These are phyloP conservation scores for Metarhizium rileyi DNA, from an alignment of 2,329 filamentous ascomycete genomes.

Conservation along the genomic window DNA sequence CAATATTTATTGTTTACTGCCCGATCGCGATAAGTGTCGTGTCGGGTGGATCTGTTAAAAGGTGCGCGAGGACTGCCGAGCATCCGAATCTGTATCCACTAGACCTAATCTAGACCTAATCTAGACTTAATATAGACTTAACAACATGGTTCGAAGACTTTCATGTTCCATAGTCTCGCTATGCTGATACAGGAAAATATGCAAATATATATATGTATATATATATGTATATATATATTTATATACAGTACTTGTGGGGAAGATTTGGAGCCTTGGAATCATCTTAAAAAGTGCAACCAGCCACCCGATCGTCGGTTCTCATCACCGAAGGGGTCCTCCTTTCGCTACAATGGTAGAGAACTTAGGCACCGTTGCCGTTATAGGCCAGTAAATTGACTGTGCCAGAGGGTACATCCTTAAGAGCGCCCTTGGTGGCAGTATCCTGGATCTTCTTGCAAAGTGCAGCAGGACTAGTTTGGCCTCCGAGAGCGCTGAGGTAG, in stretches of 20 bases:
- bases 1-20: too few species aligned
- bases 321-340: neutral
- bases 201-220: neutral
- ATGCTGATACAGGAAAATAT: neutral
- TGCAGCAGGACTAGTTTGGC: slow-evolving; percentile 13
- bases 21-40: too few species aligned
- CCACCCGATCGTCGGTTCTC: neutral
- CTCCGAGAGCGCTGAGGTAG: slow-evolving; percentile 34
- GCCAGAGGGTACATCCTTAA: slow-evolving; percentile 16
- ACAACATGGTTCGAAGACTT: too few species aligned
- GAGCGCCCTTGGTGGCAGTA: slow-evolving; percentile 7
- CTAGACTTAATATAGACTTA: too few species aligned
- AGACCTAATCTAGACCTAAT: too few species aligned
- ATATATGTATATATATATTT: neutral
- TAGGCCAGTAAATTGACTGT: slow-evolving; percentile 17
- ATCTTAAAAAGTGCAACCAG: neutral
- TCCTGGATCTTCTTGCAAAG: slow-evolving; percentile 6
- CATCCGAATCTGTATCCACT: too few species aligned
- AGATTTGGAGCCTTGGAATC: neutral
- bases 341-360: neutral
- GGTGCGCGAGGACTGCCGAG: too few species aligned
- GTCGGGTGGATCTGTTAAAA: too few species aligned
- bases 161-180: neutral
- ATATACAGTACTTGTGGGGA: neutral
- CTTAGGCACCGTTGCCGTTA: slow-evolving; percentile 12